Conservation (phyloP, 2,329 filamentous ascomycete species). For the Xylaria sp. region DNA sequence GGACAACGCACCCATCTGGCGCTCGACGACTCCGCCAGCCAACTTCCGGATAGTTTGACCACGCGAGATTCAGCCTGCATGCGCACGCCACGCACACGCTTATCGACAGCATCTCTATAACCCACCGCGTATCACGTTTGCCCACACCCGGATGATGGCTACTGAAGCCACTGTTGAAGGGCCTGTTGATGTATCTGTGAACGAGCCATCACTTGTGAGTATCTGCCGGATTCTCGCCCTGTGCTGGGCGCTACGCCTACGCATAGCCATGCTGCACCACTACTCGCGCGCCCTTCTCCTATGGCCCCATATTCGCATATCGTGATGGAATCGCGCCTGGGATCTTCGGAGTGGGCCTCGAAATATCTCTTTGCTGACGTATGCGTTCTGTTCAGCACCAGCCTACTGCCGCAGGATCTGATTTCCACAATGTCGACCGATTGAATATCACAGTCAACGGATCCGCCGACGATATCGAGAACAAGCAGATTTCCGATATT, state of each 20-base stretch:
- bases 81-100: conserved; percentile 9
- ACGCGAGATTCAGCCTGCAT: background rate
- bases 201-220: conserved; percentile 43
- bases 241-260: background rate
- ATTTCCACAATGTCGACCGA: conserved; percentile 54
- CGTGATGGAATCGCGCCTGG: background rate
- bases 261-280: background rate
- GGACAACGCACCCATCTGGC: conserved; percentile 30
- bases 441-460: conserved; percentile 55
- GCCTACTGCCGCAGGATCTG: conserved; percentile 36
- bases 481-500: conserved; percentile 61
- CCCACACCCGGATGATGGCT: conserved; percentile 44
- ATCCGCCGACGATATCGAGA: conserved; percentile 58
- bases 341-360: background rate
- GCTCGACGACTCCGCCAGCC: conserved; percentile 25
- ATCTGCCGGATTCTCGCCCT: background rate
- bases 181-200: conserved; percentile 43
- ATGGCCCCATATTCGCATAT: background rate
- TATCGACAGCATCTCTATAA: background rate
- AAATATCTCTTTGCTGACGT: conserved; percentile 8
- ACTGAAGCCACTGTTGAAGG: conserved; percentile 41
- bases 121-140: conserved; percentile 14
- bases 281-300: background rate
- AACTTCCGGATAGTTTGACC: conserved; percentile 20
- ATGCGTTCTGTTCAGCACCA: conserved; percentile 15